Evolutionary conservation across 805 yeast species (phyloP), one percentile per base, ranked within the genome.

Genomic region (Yarrowia osloensis): DNA sequence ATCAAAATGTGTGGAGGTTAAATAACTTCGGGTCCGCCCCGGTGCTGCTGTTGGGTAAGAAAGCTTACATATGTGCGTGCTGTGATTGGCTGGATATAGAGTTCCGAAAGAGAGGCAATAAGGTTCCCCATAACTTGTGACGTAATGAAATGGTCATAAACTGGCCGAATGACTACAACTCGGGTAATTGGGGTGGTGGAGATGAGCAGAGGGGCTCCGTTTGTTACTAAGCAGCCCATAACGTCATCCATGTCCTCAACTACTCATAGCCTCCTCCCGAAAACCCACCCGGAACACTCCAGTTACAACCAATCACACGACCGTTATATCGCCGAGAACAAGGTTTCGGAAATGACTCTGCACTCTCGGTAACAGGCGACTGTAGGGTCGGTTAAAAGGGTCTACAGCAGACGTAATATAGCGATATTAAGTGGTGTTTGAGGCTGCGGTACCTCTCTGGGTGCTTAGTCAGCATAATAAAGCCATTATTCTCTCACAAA

Each of bases 301-400:
- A 22, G 2, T 11, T 2, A 15, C 39, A 22, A 22, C 57, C 57
- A 50, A 50, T 50, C 57, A 50, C 29, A 22, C 42, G 1, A 15
- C 40, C 40, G 57, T 50, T 50, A 50, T 33, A 15, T 22, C n/a
- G 2, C 12, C n/a, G 15, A 15, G 9, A 22, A 1, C 33, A 50
- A 50, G 57, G 57, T 50, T 50, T 50, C 57, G 57, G 57, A 50
- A 50, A 50, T 50, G 57, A 50, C 57, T 50, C 57, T 49, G 35
- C 15, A 4, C 11, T 21, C 57, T 50, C 40, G 40, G 28, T 29
- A 19, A 31, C n/a, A 29, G 39, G 37, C n/a, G n/a, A n/a, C n/a
- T n/a, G n/a, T n/a, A n/a, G n/a, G n/a, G n/a, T n/a, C n/a, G n/a
- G n/a, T n/a, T n/a, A n/a, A n/a, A n/a, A n/a, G n/a, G n/a, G n/a